Conservation (phyloP, 257 asterid species). For the Plantago major region DNA sequence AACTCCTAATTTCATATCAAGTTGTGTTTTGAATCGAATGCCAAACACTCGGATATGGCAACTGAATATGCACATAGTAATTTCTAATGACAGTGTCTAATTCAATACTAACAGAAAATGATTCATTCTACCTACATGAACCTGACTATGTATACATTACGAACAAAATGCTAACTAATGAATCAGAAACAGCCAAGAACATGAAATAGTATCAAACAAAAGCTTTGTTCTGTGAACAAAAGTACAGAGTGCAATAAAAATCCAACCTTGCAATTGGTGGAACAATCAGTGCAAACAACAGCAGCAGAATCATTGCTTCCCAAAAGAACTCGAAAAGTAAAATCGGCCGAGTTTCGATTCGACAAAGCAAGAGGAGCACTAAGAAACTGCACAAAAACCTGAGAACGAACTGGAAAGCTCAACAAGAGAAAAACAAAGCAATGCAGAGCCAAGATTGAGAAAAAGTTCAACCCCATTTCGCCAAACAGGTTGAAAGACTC, state of each 20-base stretch:
- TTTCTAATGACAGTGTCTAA: too few relatives aligned
- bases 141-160: too few relatives aligned
- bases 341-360: conserved; percentile 47
- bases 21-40: too few relatives aligned
- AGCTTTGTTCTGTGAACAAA: neutral
- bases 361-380: conserved; percentile 63
- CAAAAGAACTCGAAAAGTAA: conserved; percentile 47
- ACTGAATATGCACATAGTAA: too few relatives aligned
- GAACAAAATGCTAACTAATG: neutral
- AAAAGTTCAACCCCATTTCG: conserved; percentile 36
- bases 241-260: conserved; percentile 13
- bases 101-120: too few relatives aligned
- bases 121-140: too few relatives aligned
- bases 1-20: too few relatives aligned
- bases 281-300: conserved; percentile 42
- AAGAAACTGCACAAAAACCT: conserved; percentile 49
- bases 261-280: conserved; percentile 73
- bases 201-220: too few relatives aligned
- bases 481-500: neutral
- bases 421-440: conserved; percentile 33
- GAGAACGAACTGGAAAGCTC: conserved; percentile 28
- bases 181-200: too few relatives aligned
- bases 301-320: conserved; percentile 29
- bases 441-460: conserved; percentile 33
- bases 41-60: too few relatives aligned